These are phyloP conservation scores for Phytopythium montanum DNA, from an alignment of 352 stramenopile species.

Conservation along the genomic window DNA sequence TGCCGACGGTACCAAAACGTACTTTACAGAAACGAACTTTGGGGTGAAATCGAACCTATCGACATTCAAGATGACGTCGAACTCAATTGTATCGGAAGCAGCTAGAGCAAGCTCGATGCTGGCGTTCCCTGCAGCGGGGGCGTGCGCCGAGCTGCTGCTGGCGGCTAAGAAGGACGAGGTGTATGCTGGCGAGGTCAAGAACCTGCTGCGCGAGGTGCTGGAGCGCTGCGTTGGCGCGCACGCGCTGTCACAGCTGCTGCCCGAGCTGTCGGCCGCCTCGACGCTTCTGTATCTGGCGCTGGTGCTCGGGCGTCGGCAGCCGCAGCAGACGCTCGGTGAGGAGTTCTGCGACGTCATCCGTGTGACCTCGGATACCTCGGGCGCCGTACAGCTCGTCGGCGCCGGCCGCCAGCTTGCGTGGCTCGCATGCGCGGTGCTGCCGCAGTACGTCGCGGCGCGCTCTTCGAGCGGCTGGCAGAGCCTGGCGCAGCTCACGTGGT, in stretches of 20 bases:
- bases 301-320: slow-evolving; percentile 44
- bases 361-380: slow-evolving; percentile 23
- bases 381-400: slow-evolving; percentile 25
- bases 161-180: slow-evolving; percentile 69
- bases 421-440: slow-evolving; percentile 53
- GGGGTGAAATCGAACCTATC: background rate
- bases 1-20: background rate
- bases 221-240: slow-evolving; percentile 66
- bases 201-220: slow-evolving; percentile 67
- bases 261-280: slow-evolving; percentile 60
- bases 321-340: slow-evolving; percentile 82
- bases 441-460: slow-evolving; percentile 52
- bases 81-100: background rate
- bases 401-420: slow-evolving; percentile 43
- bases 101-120: slow-evolving; percentile 8
- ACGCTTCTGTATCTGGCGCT: slow-evolving; percentile 68
- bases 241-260: slow-evolving; percentile 75
- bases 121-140: slow-evolving; percentile 50
- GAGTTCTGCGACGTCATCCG: slow-evolving; percentile 86
- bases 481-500: slow-evolving; percentile 54
- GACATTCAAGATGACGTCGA: slow-evolving; percentile 12
- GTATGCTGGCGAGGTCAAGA: slow-evolving; percentile 72
- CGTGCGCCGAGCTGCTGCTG: slow-evolving; percentile 74
- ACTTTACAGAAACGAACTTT: background rate
- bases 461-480: slow-evolving; percentile 73